Percentiles rank a stretch among this genome's conserved stretches.
Evolutionary conservation across 768 basidiomycete genomes (phyloP).

Genomic region (Boletus vinaceobasis): DNA sequence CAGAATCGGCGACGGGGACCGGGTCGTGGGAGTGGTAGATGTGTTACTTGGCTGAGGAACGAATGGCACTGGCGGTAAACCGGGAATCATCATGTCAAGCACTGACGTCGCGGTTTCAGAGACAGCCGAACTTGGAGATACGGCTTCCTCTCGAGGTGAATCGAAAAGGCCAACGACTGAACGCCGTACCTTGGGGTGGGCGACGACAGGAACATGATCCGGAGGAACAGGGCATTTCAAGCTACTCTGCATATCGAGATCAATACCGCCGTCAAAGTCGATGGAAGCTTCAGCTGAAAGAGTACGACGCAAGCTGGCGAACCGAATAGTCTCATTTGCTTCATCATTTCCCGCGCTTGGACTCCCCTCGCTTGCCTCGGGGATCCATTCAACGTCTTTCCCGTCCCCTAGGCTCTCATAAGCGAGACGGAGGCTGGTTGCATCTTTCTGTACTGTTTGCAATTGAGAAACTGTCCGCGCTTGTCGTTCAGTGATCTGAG

Average conservation of each 20-base stretch:
- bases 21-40: slow-evolving; percentile 15
- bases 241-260: slow-evolving; percentile 26
- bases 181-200: slow-evolving; percentile 39
- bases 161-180: slow-evolving; percentile 67
- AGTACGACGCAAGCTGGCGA: slow-evolving; percentile 28
- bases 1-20: slow-evolving; percentile 20
- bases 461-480: slow-evolving; percentile 56
- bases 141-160: slow-evolving; percentile 16
- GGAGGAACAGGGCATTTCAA: slow-evolving; percentile 11
- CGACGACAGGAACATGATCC: slow-evolving; percentile 17
- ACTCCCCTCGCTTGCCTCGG: slow-evolving; percentile 43
- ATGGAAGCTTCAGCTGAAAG: slow-evolving; percentile 21
- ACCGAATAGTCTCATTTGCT: slow-evolving; percentile 30
- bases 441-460: slow-evolving; percentile 68
- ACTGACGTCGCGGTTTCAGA: slow-evolving; percentile 19
- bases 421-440: slow-evolving; percentile 62
- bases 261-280: slow-evolving; percentile 21
- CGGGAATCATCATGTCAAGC: slow-evolving; percentile 33
- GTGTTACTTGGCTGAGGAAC: slow-evolving; percentile 32
- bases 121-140: slow-evolving; percentile 7
- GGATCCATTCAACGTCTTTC: slow-evolving; percentile 36
- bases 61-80: slow-evolving; percentile 32
- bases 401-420: slow-evolving; percentile 67
- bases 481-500: slow-evolving; percentile 64
- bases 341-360: slow-evolving; percentile 26